These are phyloP conservation scores for Tetraselmis chui DNA, from an alignment of 139 green algal genomes.

Conservation along the genomic window DNA sequence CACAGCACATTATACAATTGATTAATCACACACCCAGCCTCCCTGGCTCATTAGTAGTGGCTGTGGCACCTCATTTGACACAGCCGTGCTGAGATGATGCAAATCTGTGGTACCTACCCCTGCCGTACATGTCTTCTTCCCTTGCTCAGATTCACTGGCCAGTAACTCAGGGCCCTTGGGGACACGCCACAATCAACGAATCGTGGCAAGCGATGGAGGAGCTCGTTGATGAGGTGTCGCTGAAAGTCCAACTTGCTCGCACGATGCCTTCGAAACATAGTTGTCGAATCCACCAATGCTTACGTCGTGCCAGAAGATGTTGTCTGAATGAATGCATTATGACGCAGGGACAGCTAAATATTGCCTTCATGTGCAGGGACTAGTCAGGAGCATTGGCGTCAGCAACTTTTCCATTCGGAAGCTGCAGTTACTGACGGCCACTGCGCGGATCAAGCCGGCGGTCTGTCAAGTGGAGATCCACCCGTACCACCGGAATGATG, in stretches of 20 bases:
- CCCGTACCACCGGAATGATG: conserved; percentile 81
- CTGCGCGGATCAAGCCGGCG: conserved; percentile 44
- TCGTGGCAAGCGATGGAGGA: conserved; percentile 58
- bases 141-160: conserved; percentile 32
- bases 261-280: too few species aligned
- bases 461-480: conserved; percentile 72
- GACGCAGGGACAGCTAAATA: too few species aligned
- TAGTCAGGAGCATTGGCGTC: conserved; percentile 70
- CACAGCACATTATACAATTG: too few species aligned
- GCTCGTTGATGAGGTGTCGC: conserved; percentile 53
- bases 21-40: too few species aligned
- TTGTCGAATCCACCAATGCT: too few species aligned
- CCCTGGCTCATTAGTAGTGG: not conserved
- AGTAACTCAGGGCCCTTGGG: conserved; percentile 30
- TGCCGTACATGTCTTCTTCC: conserved; percentile 1
- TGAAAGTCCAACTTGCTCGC: too few species aligned
- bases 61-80: not conserved
- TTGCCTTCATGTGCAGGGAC: too few species aligned
- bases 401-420: conserved; percentile 74
- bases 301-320: too few species aligned
- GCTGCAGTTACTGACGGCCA: conserved; percentile 46
- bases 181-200: conserved; percentile 15
- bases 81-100: not conserved
- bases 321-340: too few species aligned
- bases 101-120: not conserved